Conservation (phyloP, 176 grass and related monocot genomes). For the Secale cereale region DNA sequence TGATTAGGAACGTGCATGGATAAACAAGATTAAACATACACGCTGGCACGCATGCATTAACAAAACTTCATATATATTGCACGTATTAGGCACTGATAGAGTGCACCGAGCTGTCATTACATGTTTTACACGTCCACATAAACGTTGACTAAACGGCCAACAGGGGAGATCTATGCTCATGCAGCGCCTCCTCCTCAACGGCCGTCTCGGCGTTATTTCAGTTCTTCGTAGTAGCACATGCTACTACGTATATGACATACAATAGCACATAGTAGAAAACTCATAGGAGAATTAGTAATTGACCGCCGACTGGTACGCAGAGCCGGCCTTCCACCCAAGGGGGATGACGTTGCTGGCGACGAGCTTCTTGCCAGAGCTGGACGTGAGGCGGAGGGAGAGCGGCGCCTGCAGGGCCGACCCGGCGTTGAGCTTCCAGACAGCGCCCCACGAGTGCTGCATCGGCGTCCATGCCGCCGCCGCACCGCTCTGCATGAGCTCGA, state of each 20-base stretch:
- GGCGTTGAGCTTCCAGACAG: constrained; percentile 37
- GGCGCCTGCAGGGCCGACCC: constrained; percentile 26
- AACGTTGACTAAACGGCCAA: background rate
- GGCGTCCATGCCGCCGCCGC: background rate
- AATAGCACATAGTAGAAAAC: background rate
- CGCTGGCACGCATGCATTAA: background rate
- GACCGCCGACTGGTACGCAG: constrained; percentile 19
- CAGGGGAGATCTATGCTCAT: constrained; percentile 23
- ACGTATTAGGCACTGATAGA: background rate
- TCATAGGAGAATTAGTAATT: background rate
- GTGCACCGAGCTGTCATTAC: background rate
- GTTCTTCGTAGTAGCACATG: background rate
- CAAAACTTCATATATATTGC: background rate
- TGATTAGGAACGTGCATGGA: background rate
- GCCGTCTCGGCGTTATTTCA: constrained; percentile 15
- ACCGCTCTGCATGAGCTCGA: constrained; percentile 42
- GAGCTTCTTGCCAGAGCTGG: constrained; percentile 33
- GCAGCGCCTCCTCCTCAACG: constrained; percentile 18
- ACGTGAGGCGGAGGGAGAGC: constrained; percentile 41
- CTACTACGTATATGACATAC: background rate
- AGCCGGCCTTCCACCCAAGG: constrained; percentile 22
- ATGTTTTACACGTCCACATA: background rate
- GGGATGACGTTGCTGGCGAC: constrained; percentile 43
- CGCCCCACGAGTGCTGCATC: constrained; percentile 59
- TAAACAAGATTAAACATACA: background rate